A percentile compares a stretch with the other conserved stretches of the same genome.
These are phyloP conservation scores for Epichloe hybrida DNA, from an alignment of 2,329 filamentous ascomycete genomes.

Conservation along the genomic window DNA sequence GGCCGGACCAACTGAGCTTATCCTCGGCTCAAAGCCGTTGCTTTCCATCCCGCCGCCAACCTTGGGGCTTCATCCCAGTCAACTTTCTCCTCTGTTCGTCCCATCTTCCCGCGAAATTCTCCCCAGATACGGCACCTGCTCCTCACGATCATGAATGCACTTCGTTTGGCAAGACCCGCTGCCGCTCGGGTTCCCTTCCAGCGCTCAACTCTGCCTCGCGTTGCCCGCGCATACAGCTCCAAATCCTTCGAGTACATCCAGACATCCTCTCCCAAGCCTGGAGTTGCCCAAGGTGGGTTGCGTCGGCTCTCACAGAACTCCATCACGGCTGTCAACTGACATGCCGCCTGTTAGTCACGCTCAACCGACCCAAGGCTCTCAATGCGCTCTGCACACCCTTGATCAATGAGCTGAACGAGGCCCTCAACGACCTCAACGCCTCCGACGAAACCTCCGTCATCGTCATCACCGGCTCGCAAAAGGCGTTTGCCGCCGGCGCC, in stretches of 20 bases:
- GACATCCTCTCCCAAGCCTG: slow-evolving; percentile 70
- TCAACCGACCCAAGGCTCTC: slow-evolving; percentile 88
- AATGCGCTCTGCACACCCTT: slow-evolving; percentile 89
- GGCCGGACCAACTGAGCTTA: too few relatives aligned
- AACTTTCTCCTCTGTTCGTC: not conserved
- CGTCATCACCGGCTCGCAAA: slow-evolving; percentile 71
- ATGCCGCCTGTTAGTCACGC: slow-evolving; percentile 50
- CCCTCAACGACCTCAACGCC: slow-evolving; percentile 55
- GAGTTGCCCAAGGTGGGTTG: slow-evolving; percentile 68
- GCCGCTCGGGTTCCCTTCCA: slow-evolving; percentile 35
- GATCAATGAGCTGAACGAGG: slow-evolving; percentile 77
- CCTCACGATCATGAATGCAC: slow-evolving; percentile 28
- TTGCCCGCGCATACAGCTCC: slow-evolving; percentile 39
- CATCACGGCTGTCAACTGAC: slow-evolving; percentile 1
- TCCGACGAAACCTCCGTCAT: slow-evolving; percentile 61
- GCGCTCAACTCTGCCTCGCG: slow-evolving; percentile 40
- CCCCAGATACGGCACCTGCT: not conserved
- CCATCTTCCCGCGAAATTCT: not conserved
- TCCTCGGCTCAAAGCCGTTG: slow-evolving; percentile 16
- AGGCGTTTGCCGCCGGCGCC: slow-evolving; percentile 87
- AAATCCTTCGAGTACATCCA: slow-evolving; percentile 67
- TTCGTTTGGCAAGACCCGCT: slow-evolving; percentile 47
- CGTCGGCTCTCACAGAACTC: not conserved
- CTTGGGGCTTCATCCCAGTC: not conserved
- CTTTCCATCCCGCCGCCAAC: slow-evolving; percentile 12